Evolutionary conservation across 148 eudicot genomes (phyloP).

Genomic region (Silene latifolia): DNA sequence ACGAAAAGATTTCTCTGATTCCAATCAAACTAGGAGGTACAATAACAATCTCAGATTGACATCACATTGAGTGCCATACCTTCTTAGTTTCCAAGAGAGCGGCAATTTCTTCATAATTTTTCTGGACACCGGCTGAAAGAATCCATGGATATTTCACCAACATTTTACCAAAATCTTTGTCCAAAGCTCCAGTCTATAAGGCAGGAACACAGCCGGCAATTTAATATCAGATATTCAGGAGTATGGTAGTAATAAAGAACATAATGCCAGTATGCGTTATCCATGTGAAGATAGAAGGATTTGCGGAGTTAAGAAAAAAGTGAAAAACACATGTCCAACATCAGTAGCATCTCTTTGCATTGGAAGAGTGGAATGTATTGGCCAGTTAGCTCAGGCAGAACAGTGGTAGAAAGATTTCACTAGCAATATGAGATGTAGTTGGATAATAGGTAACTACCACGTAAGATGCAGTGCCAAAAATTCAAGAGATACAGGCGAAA

Average conservation of each 20-base stretch:
- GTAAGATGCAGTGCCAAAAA: too few relatives aligned
- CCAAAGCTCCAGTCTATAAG: constrained; percentile 44
- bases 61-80: constrained; percentile 35
- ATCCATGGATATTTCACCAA: constrained; percentile 88
- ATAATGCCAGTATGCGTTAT: too few relatives aligned
- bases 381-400: background rate
- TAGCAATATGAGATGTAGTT: background rate
- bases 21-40: background rate
- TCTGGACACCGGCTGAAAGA: constrained; percentile 57
- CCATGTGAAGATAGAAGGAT: too few relatives aligned
- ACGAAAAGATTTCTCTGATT: constrained; percentile 2
- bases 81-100: constrained; percentile 51
- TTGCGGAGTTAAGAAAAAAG: too few relatives aligned
- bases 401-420: background rate
- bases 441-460: too few relatives aligned
- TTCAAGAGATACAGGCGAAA: constrained; percentile 7
- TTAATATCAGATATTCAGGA: constrained; percentile 3
- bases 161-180: constrained; percentile 46
- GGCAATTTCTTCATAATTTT: constrained; percentile 46
- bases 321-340: background rate
- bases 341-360: background rate
- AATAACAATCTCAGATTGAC: background rate
- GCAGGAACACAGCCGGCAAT: constrained; percentile 10
- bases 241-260: too few relatives aligned
- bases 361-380: background rate